phyloP scores from a whole-genome alignment of 1,284 basidiomycete species.

The Leccinum pallidistipes region DNA sequence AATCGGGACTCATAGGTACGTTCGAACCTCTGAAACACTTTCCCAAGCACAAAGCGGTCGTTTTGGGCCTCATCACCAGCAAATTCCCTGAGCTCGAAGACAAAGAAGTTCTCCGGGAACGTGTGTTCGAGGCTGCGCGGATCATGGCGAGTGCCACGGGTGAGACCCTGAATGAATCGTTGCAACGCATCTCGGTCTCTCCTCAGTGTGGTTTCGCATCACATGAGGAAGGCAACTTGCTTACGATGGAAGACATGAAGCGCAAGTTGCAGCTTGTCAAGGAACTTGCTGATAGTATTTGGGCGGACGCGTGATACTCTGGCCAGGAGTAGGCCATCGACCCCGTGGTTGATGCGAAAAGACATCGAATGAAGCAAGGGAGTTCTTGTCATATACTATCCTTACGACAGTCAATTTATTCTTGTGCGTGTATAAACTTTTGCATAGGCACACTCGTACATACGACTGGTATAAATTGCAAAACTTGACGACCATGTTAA shows the following conservation, averaged over 20 bases:
- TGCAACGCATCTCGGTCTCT: neutral
- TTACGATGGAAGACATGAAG: neutral
- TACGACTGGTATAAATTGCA: too few species aligned
- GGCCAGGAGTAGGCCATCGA: too few species aligned
- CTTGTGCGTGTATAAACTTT: neutral
- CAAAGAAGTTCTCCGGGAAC: neutral
- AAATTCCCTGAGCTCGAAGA: conserved; percentile 36
- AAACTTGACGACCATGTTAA: too few species aligned
- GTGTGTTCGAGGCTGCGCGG: neutral
- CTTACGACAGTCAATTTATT: neutral
- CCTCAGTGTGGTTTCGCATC: neutral
- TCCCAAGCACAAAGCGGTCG: neutral
- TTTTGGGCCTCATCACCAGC: neutral
- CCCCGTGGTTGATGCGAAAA: neutral
- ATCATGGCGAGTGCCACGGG: conserved; percentile 53
- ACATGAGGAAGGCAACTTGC: neutral
- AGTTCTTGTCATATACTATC: neutral
- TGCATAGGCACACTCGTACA: too few species aligned
- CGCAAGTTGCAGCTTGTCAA: neutral
- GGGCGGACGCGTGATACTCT: neutral
- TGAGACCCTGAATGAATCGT: neutral
- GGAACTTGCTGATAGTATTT: neutral
- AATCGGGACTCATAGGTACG: neutral
- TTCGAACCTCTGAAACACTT: neutral
- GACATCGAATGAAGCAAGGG: neutral